Conservation (phyloP, 2,329 filamentous ascomycete genomes). For the Claviceps spartinae region DNA sequence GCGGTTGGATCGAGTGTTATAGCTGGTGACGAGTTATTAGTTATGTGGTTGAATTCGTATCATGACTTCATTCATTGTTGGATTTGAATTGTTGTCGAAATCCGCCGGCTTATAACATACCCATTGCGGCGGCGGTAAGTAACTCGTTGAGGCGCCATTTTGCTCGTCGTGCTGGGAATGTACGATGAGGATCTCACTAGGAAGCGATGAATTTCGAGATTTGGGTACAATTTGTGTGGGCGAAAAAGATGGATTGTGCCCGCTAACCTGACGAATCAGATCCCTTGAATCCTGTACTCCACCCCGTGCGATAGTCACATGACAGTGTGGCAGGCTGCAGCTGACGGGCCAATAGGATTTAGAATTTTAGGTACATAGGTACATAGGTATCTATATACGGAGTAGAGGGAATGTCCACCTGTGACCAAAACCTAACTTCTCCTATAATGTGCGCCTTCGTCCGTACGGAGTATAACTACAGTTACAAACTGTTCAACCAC, state of each 20-base stretch:
- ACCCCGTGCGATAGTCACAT: neutral
- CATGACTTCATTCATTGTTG: neutral
- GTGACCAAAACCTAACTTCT: too few relatives aligned
- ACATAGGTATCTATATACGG: too few relatives aligned
- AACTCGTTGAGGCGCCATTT: slow-evolving; percentile 47
- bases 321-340: neutral
- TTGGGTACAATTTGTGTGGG: slow-evolving; percentile 31
- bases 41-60: neutral
- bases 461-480: too few relatives aligned
- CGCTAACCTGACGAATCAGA: slow-evolving; percentile 26
- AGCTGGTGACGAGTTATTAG: slow-evolving; percentile 36
- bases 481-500: too few relatives aligned
- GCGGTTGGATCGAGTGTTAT: slow-evolving; percentile 98
- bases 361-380: too few relatives aligned
- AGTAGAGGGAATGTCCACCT: too few relatives aligned
- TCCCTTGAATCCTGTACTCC: neutral
- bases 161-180: slow-evolving; percentile 28
- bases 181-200: slow-evolving; percentile 24
- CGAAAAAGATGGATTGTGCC: slow-evolving; percentile 22
- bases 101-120: slow-evolving; percentile 37
- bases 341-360: neutral
- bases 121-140: slow-evolving; percentile 67
- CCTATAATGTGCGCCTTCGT: too few relatives aligned
- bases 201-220: slow-evolving; percentile 27
- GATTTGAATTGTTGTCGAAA: neutral